Percentiles rank a stretch among this genome's conserved stretches.
phyloP scores from a whole-genome alignment of 2,329 filamentous ascomycete genomes.

The Aspergillus caelatus region DNA sequence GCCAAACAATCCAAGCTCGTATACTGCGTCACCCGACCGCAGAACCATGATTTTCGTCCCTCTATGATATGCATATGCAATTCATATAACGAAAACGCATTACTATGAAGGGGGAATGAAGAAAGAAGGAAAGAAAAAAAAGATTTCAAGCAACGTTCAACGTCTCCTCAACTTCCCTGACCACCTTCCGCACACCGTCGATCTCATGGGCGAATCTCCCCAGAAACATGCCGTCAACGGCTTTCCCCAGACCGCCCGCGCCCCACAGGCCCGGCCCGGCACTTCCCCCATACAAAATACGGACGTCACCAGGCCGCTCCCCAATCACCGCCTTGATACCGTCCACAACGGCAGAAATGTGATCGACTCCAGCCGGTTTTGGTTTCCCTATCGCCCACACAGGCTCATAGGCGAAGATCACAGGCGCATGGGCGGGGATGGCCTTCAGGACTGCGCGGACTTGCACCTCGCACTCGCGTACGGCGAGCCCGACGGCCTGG shows the following conservation, averaged over 20 bases:
- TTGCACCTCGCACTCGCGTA: slow-evolving; percentile 68
- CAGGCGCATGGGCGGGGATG: slow-evolving; percentile 64
- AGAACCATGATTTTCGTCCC: neutral
- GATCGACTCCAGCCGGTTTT: slow-evolving; percentile 70
- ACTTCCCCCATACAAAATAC: slow-evolving; percentile 81
- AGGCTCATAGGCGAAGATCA: slow-evolving; percentile 83
- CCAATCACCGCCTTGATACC: slow-evolving; percentile 61
- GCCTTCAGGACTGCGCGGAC: slow-evolving; percentile 64
- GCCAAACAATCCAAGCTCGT: neutral
- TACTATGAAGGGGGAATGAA: neutral
- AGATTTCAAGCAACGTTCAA: slow-evolving; percentile 20
- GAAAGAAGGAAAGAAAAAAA: neutral
- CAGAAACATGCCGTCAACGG: slow-evolving; percentile 78
- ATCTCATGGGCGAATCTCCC: slow-evolving; percentile 81
- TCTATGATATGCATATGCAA: neutral
- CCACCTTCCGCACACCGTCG: slow-evolving; percentile 69
- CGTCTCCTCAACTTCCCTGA: slow-evolving; percentile 66
- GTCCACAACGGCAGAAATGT: slow-evolving; percentile 71
- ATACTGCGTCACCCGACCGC: neutral
- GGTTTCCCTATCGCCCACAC: slow-evolving; percentile 84
- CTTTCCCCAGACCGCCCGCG: slow-evolving; percentile 58
- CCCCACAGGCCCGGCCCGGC: slow-evolving; percentile 76
- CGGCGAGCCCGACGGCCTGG: slow-evolving; percentile 58
- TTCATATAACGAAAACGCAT: neutral
- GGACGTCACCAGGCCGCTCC: slow-evolving; percentile 59